phyloP scores from a whole-genome alignment of 2,329 filamentous ascomycete genomes.

The Fonsecaea nubica region DNA sequence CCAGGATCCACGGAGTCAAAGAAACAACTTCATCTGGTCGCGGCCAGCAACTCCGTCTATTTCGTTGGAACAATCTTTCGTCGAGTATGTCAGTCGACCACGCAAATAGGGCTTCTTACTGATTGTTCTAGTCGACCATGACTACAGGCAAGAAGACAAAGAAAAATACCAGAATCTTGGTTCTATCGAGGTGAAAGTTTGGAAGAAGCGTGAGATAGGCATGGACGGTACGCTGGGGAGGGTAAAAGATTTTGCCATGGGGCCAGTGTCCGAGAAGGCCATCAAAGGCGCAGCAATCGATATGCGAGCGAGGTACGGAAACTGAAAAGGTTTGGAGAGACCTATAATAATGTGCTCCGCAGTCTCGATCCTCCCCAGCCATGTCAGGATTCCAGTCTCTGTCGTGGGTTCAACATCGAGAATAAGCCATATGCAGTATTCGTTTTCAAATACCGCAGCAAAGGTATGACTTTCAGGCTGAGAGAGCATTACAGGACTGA shows the following conservation, averaged over 20 bases:
- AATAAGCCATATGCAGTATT: constrained; percentile 8
- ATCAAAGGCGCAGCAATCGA: constrained; percentile 9
- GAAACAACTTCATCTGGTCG: background rate
- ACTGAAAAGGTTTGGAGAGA: background rate
- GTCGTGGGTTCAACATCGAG: background rate
- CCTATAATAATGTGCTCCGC: background rate
- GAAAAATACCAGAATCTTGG: background rate
- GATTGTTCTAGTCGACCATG: background rate
- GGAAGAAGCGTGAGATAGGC: too few species aligned
- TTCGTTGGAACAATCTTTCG: background rate
- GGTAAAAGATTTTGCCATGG: background rate
- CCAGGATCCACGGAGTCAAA: background rate
- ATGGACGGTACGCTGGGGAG: background rate
- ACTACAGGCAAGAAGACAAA: background rate
- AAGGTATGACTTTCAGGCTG: background rate
- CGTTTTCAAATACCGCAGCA: constrained; percentile 11
- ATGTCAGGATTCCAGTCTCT: too few species aligned
- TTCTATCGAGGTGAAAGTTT: background rate
- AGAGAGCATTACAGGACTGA: background rate
- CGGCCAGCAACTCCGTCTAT: background rate
- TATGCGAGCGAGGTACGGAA: background rate
- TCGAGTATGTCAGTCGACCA: background rate
- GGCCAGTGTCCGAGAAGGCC: constrained; percentile 1
- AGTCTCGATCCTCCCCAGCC: background rate
- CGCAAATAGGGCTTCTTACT: background rate